Base-by-base conservation (phyloP, 169 alveolate species). In the Amoebophrya sp. region DNA sequence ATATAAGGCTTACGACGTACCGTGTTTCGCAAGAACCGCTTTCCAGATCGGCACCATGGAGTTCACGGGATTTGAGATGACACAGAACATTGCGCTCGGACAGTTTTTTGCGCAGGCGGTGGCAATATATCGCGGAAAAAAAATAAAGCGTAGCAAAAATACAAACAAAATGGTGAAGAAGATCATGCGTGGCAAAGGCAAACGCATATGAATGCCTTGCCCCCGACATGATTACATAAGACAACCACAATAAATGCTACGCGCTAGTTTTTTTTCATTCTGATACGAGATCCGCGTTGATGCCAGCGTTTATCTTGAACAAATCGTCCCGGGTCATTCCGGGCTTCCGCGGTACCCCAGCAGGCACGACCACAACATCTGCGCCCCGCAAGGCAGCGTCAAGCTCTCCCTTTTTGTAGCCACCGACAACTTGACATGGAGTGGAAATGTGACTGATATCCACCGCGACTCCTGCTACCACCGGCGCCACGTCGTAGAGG, bases 291-390 rank as follows among this genome's bases (percentile, higher is more conserved):
- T 93, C 91, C 40, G 92, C 92, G 0, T 91, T 77, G 40, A 94
- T 94, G 23, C 92, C 93, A 40, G 95, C 95, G 77, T 94, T 94
- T 7, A 92, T 66, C 33, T 91, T 89, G 53, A 94, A 90, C 53
- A 94, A 92, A 83, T 94, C 96, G 54, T 93, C 93, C 41, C 96
- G 92, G 10, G 94, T 94, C 95, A 94, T 94, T 47, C 93, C 94
- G 38, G 95, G 95, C 39, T 94, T 93, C 91, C 95, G 90, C 29
- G 95, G 95, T 18, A 93, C 90, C 40, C 96, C 96, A 66, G 95
- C 94, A 66, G 95, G 90, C 47, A 94, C 91, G 23, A 94, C 92
- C 32, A 94, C 95, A 25, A 94, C 95, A 88, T 93, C 94, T 0
- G 96, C 92, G 53, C 94, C 94, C 32, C 92, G 91, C n/a, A 94